Evolutionary conservation across 352 stramenopile species (phyloP), one percentile per base, ranked within the genome.

Genomic region (Elongisporangium anandrum): DNA sequence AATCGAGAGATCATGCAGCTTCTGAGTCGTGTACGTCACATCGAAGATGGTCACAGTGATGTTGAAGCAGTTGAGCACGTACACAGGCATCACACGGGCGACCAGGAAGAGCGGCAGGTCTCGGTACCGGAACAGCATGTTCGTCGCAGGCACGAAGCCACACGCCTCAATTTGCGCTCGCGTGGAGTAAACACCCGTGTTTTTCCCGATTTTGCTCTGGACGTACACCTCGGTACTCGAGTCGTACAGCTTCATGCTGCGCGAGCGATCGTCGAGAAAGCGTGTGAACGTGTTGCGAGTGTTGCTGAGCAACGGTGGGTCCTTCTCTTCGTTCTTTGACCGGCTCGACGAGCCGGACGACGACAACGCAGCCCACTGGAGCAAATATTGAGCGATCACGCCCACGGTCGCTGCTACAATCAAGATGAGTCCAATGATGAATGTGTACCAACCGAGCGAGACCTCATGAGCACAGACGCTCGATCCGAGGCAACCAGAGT

Each of bases 201-300:
- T 39, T 13, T 22, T 56, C 2, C 39, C 50, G 13, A 21, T 15
- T 1, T 55, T 38, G 3, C 17, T 15, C 8, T 66, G 58, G 15
- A 79, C 62, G 59, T 73, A 79, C 4, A 75, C 41, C 21, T 67
- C 19, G 0, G 62, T 75, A 20, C 67, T 75, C 54, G 54, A 62
- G 48, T 78, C 70, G 47, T 69, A 78, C 38, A 72, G 10, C 2
- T 59, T 56, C 12, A 34, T 68, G 45, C 45, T 64, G 16, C 67
- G 64, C 0, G 67, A 73, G 55, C 67, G 70, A 5, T 73, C 67
- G 41, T 78, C 70, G 10, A 78, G 59, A 26, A 75, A 75, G 45
- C 67, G 52, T 13, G 64, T 78, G 53, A 78, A 78, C 5, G 70
- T 66, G 59, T 78, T 78, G 16, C 56, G 15, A n/a, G 50, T 52